These are phyloP conservation scores for Raddia distichophylla DNA, from an alignment of 176 grass and related monocot species.

Conservation along the genomic window DNA sequence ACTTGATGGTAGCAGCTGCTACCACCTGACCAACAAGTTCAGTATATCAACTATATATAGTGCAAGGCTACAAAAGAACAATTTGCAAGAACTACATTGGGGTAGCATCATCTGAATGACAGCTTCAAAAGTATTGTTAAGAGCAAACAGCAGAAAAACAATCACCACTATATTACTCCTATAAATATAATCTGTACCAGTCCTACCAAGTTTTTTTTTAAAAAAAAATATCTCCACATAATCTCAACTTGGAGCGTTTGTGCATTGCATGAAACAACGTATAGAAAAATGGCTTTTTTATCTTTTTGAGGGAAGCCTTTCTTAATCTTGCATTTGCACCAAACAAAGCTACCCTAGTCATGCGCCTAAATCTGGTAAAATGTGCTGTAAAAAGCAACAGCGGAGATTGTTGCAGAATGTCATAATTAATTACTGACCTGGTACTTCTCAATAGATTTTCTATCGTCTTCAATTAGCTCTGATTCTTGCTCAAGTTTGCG, in stretches of 20 bases:
- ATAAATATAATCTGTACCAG: no score
- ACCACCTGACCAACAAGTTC: not conserved
- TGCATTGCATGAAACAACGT: slow-evolving; percentile 10
- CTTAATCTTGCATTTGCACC: not conserved
- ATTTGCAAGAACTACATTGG: not conserved
- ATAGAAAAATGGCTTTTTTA: not conserved
- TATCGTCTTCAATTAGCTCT: slow-evolving; percentile 90
- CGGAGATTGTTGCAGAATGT: not conserved
- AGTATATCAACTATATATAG: not conserved
- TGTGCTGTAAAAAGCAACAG: not conserved
- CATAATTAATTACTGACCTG: slow-evolving; percentile 63
- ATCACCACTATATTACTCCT: no score
- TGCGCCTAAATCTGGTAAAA: not conserved
- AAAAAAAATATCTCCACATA: not conserved
- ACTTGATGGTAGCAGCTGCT: not conserved
- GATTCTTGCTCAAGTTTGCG: slow-evolving; percentile 95
- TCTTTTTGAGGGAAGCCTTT: no score
- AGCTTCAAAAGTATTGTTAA: not conserved
- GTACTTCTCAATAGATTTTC: slow-evolving; percentile 88
- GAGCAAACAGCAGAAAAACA: not conserved
- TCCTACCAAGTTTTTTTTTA: no score
- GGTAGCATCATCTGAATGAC: slow-evolving; percentile 11
- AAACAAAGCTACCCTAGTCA: slow-evolving; percentile 23
- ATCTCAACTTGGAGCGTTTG: not conserved
- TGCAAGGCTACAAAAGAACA: not conserved